These are phyloP conservation scores for Aspergillus indologenus DNA, from an alignment of 495 filamentous ascomycete genomes.

Conservation along the genomic window DNA sequence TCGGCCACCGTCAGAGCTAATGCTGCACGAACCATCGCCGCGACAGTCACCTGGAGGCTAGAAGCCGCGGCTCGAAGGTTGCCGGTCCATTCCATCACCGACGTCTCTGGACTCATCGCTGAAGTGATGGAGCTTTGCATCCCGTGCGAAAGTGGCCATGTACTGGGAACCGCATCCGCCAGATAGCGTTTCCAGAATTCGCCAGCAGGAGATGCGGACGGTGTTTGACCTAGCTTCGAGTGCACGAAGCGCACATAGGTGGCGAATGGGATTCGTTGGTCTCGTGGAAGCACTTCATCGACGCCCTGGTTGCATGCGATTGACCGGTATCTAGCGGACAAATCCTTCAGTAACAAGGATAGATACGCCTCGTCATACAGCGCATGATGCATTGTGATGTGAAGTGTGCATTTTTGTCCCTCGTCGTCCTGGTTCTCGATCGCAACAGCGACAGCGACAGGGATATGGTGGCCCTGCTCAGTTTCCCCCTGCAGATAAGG, in stretches of 20 bases:
- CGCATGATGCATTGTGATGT: slow-evolving; percentile 7
- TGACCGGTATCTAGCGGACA: slow-evolving; percentile 1
- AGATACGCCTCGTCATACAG: slow-evolving; percentile 9
- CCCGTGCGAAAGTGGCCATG: slow-evolving; percentile 1
- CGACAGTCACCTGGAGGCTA: neutral
- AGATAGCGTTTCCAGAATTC: slow-evolving; percentile 9
- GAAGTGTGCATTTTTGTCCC: neutral
- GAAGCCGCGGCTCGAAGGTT: neutral
- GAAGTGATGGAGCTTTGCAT: neutral
- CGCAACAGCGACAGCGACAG: neutral
- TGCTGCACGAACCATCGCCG: slow-evolving; percentile 5
- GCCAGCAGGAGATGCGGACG: neutral
- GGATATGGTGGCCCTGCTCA: neutral
- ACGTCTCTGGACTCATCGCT: neutral
- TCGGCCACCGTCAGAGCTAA: neutral
- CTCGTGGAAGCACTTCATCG: neutral
- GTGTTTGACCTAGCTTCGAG: neutral
- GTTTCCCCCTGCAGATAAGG: too few relatives aligned
- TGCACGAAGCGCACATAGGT: slow-evolving; percentile 1
- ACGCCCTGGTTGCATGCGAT: too few relatives aligned
- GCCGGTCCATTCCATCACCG: neutral
- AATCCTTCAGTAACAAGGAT: neutral
- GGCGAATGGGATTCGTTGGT: neutral
- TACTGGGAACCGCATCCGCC: neutral
- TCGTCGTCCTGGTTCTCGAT: neutral